Base-by-base conservation (phyloP, 2,329 filamentous ascomycete species). In the Claviceps monticola region DNA sequence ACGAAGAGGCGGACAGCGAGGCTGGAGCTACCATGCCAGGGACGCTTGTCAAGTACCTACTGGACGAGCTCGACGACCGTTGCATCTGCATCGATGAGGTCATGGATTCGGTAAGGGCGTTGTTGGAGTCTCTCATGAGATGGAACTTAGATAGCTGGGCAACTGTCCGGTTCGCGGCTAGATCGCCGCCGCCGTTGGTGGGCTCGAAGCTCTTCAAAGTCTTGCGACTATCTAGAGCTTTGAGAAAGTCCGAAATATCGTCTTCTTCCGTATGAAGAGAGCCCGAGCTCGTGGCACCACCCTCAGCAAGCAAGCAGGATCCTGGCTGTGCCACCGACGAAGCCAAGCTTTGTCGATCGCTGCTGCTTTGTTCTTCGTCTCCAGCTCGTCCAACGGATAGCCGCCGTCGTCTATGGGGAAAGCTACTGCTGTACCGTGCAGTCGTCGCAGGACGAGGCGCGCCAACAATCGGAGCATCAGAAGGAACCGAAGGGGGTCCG, bases 381-480 rank as follows among this genome's bases (percentile, higher is more conserved):
- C 66, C 71, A 2, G 72, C 73, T 56, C 76, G 83, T 36, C 86
- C 84, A 52, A 85, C 85, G 0, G 89, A 94, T 23, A 83, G 80
- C 45, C 89, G 80, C 29, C 80, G 84, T 51, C 87, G 81, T 46
- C 93, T 81, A 64, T 95, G 88, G 6, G 84, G 86, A 61, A 98
- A 98, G 62, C 90, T 95, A 66, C 91, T 97, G 66, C 88, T 95
- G 64, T 94, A 97, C 46, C 87, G 82, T 54, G 82, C 83, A n/a
- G 86, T 82, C 0, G 84, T 81, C 8, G 81, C 76, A 5, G 88
- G 87, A 55, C 85, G 86, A 2, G 91, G 89, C 7, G 89, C 95
- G 51, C 84, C 81, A 5, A 84, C 82, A 4, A 19, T 51, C 7
- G 88, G 82, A 38, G 80, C 80, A 9, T 84, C 76, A 53, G 81